phyloP scores from a whole-genome alignment of 73 alveolate species.

The Diophrys sp. region DNA sequence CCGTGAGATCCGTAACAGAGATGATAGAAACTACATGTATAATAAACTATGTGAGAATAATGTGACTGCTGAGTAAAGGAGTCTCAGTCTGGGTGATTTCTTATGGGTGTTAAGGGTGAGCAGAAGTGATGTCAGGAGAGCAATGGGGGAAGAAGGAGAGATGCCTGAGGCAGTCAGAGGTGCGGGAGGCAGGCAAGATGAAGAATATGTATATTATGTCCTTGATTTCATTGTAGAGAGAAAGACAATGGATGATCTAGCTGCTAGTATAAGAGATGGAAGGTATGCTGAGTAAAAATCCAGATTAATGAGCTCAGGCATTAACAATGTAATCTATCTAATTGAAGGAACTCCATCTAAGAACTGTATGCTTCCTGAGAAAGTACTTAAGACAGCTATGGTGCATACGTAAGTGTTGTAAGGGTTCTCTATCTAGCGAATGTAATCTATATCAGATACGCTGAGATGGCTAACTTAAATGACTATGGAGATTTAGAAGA shows the following conservation, averaged over 20 bases:
- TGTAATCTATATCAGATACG: background rate
- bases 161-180: background rate
- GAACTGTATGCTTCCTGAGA: slow-evolving; percentile 33
- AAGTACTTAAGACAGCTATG: slow-evolving; percentile 50
- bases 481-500: background rate
- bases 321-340: slow-evolving; percentile 76
- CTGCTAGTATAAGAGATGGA: slow-evolving; percentile 85
- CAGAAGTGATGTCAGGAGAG: background rate
- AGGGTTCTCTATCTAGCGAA: slow-evolving; percentile 4
- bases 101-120: slow-evolving; percentile 62
- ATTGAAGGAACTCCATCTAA: slow-evolving; percentile 76
- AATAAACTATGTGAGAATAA: slow-evolving; percentile 31
- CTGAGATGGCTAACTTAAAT: background rate
- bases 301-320: slow-evolving; percentile 72
- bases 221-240: slow-evolving; percentile 87
- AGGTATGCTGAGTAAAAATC: slow-evolving; percentile 89
- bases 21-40: slow-evolving; percentile 35
- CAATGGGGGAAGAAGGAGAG: background rate
- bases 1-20: slow-evolving; percentile 35
- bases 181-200: background rate
- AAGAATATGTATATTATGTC: slow-evolving; percentile 50
- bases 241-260: slow-evolving; percentile 90
- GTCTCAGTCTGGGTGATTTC: slow-evolving; percentile 74
- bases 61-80: slow-evolving; percentile 19
- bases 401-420: slow-evolving; percentile 58